These are phyloP conservation scores for Graphilbum ipis-grandicollis DNA, from an alignment of 2,329 filamentous ascomycete species.

Conservation along the genomic window DNA sequence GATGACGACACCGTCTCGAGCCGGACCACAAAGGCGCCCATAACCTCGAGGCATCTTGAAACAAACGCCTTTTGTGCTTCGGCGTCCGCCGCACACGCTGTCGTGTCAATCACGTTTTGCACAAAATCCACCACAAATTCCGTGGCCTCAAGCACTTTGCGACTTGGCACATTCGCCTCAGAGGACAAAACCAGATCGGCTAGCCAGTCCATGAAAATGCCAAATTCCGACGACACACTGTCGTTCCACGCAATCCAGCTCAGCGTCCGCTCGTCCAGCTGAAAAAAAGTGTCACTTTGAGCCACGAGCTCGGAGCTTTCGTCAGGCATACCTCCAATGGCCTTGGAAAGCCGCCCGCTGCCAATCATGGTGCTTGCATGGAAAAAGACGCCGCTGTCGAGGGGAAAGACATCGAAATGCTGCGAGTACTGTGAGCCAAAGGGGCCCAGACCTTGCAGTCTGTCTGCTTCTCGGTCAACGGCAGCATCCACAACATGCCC, in stretches of 20 bases:
- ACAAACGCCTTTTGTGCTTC: constrained; percentile 23
- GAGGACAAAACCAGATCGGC: constrained; percentile 6
- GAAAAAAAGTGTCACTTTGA: constrained; percentile 13
- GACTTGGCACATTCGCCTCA: no score
- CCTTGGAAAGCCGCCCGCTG: constrained; percentile 27
- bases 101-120: constrained; percentile 23
- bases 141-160: constrained; percentile 15
- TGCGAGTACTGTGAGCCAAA: constrained; percentile 44
- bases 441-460: constrained; percentile 36
- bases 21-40: constrained; percentile 22
- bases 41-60: constrained; percentile 23
- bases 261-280: constrained; percentile 29
- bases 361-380: constrained; percentile 42
- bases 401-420: constrained; percentile 44
- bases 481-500: not conserved
- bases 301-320: constrained; percentile 13
- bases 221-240: constrained; percentile 41
- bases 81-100: constrained; percentile 17
- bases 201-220: constrained; percentile 42
- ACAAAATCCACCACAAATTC: constrained; percentile 32
- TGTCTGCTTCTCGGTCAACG: constrained; percentile 13
- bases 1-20: constrained; percentile 9
- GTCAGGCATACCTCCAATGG: constrained; percentile 16
- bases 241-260: constrained; percentile 41
- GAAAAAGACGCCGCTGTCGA: constrained; percentile 38